These are phyloP conservation scores for Ogataea wickerhamii DNA, from an alignment of 805 yeast species.

Conservation along the genomic window DNA sequence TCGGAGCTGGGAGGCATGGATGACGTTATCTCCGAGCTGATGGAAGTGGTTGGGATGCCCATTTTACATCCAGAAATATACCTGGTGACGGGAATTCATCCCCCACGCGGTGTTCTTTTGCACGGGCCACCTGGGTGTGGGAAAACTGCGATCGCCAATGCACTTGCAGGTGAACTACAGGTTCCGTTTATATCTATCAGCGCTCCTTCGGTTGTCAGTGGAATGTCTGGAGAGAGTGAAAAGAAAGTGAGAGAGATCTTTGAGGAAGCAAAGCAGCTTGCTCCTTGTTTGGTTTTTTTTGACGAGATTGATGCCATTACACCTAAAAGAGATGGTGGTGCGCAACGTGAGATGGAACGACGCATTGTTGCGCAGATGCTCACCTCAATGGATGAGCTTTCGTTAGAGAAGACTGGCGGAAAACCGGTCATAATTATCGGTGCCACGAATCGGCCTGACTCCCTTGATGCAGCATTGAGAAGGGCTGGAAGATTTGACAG, in stretches of 20 bases:
- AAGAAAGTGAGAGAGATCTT: constrained; percentile 89
- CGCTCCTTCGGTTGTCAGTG: constrained; percentile 95
- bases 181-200: constrained; percentile 89
- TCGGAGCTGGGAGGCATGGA: constrained; percentile 88
- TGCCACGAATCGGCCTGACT: constrained; percentile 95
- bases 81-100: constrained; percentile 83
- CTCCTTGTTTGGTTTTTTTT: constrained; percentile 90
- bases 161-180: constrained; percentile 89
- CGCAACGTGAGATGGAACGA: constrained; percentile 96
- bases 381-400: constrained; percentile 90
- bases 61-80: constrained; percentile 92
- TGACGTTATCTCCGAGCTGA: constrained; percentile 74
- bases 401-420: constrained; percentile 84
- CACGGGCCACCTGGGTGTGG: constrained; percentile 99
- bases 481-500: constrained; percentile 96
- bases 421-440: constrained; percentile 93
- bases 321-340: constrained; percentile 96
- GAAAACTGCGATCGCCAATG: constrained; percentile 93
- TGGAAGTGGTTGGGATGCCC: constrained; percentile 91
- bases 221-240: constrained; percentile 99
- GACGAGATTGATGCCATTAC: constrained; percentile 98
- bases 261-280: constrained; percentile 84
- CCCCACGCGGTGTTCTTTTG: constrained; percentile 88
- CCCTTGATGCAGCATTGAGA: constrained; percentile 89
- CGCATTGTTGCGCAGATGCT: constrained; percentile 93